phyloP scores from a whole-genome alignment of 148 eudicot genomes.

The Linanthus parryae region DNA sequence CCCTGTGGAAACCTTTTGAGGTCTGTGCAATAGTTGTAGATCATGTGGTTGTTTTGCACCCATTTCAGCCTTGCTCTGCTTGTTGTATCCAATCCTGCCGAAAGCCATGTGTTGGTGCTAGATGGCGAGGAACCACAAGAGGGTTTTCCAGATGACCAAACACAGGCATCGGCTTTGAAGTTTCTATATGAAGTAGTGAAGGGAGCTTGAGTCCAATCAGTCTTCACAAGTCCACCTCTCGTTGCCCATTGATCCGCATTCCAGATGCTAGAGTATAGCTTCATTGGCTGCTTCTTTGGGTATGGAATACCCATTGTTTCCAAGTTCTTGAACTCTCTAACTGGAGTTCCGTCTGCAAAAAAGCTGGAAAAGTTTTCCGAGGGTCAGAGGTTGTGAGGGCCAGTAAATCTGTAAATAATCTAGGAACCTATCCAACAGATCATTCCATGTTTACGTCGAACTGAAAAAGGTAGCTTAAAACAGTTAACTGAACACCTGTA shows the following conservation, averaged over 20 bases:
- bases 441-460: no score
- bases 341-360: neutral
- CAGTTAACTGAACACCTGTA: no score
- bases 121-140: neutral
- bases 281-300: slow-evolving; percentile 6
- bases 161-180: slow-evolving; percentile 3
- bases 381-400: no score
- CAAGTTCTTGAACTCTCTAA: slow-evolving; percentile 2
- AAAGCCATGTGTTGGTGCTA: slow-evolving; percentile 3
- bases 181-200: slow-evolving; percentile 6
- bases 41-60: slow-evolving; percentile 7
- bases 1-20: slow-evolving; percentile 1
- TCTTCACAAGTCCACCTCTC: slow-evolving; percentile 3
- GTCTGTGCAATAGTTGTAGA: slow-evolving; percentile 11
- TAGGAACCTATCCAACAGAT: no score
- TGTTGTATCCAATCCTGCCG: neutral
- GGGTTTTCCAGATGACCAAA: slow-evolving; percentile 1
- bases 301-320: neutral
- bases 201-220: slow-evolving; percentile 6
- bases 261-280: slow-evolving; percentile 3
- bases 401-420: no score
- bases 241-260: slow-evolving; percentile 3
- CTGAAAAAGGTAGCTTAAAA: no score
- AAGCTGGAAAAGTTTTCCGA: neutral
- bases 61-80: slow-evolving; percentile 1